Percentiles rank a stretch among this genome's conserved stretches.
These are phyloP conservation scores for Haplographium delicatum DNA, from an alignment of 495 filamentous ascomycete genomes.

Conservation along the genomic window DNA sequence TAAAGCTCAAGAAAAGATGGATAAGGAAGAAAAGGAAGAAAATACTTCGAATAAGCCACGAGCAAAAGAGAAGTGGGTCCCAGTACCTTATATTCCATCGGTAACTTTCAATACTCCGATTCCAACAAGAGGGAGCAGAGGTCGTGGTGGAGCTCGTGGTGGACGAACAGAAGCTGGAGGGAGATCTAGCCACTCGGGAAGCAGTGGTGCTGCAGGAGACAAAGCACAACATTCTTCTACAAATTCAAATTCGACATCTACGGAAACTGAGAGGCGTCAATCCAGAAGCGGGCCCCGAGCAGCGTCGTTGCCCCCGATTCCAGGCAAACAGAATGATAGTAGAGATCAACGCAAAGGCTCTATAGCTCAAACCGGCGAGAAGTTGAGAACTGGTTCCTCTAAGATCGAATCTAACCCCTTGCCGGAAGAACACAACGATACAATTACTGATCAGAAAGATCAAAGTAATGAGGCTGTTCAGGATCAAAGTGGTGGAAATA, in stretches of 20 bases:
- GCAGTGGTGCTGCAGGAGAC: constrained; percentile 35
- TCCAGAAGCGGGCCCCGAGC: constrained; percentile 24
- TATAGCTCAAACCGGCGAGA: constrained; percentile 32
- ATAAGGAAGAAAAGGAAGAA: constrained; percentile 62
- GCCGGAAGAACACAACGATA: no score
- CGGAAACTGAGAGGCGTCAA: constrained; percentile 5
- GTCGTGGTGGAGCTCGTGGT: constrained; percentile 44
- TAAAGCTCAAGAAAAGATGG: constrained; percentile 54
- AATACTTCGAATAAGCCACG: constrained; percentile 45
- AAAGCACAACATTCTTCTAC: constrained; percentile 27
- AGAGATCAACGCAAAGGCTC: constrained; percentile 40
- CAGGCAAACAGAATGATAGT: constrained; percentile 38
- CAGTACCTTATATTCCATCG: constrained; percentile 66
- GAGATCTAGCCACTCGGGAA: constrained; percentile 46
- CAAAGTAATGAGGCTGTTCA: background rate
- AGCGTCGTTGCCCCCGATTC: constrained; percentile 23
- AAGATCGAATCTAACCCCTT: constrained; percentile 4
- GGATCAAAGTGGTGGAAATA: constrained; percentile 8
- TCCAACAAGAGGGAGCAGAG: constrained; percentile 57
- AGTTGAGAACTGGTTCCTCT: constrained; percentile 23
- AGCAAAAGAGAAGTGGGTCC: constrained; percentile 68
- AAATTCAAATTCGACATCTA: background rate
- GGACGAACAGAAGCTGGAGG: constrained; percentile 48
- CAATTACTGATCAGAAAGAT: background rate
- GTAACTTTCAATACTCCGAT: constrained; percentile 80